Evolutionary conservation across 108 stramenopile genomes (phyloP).

Genomic region (Skeletonema menzelii): DNA sequence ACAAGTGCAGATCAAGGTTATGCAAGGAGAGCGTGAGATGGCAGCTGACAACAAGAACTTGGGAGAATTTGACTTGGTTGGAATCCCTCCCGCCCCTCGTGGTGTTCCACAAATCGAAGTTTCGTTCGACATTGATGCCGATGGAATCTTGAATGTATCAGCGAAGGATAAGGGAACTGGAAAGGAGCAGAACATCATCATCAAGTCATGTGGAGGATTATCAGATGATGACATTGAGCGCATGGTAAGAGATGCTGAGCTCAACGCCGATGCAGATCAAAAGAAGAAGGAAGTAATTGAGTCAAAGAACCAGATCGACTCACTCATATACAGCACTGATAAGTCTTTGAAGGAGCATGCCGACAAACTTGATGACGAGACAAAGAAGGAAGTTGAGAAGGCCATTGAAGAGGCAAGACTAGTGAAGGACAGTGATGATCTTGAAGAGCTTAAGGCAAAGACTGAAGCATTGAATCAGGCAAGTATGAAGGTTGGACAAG

Average conservation of each 20-base stretch:
- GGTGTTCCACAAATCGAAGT: constrained; percentile 99
- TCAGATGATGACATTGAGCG: constrained; percentile 98
- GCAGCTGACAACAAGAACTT: constrained; percentile 99
- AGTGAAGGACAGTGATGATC: constrained; percentile 90
- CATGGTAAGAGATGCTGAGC: constrained; percentile 99
- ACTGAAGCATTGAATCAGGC: constrained; percentile 90
- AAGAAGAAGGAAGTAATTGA: constrained; percentile 93
- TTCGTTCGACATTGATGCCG: constrained; percentile 99
- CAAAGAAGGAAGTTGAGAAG: constrained; percentile 90
- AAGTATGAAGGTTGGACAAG: constrained; percentile 98
- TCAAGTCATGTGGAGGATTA: constrained; percentile 94
- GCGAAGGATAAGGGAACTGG: constrained; percentile 99
- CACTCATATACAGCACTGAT: constrained; percentile 89
- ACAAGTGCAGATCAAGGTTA: constrained; percentile 93
- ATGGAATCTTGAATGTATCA: constrained; percentile 97
- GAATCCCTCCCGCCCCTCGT: constrained; percentile 98
- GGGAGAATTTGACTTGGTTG: constrained; percentile 98
- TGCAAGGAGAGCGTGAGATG: constrained; percentile 99
- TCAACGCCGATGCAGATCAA: constrained; percentile 94
- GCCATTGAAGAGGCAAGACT: constrained; percentile 87
- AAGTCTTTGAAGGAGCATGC: constrained; percentile 88
- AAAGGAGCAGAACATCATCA: constrained; percentile 98
- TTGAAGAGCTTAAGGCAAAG: constrained; percentile 89
- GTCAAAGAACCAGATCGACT: constrained; percentile 96
- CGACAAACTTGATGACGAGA: constrained; percentile 93